Base-by-base conservation (phyloP, 2,329 filamentous ascomycete genomes). In the Intubia oerlemansii region DNA sequence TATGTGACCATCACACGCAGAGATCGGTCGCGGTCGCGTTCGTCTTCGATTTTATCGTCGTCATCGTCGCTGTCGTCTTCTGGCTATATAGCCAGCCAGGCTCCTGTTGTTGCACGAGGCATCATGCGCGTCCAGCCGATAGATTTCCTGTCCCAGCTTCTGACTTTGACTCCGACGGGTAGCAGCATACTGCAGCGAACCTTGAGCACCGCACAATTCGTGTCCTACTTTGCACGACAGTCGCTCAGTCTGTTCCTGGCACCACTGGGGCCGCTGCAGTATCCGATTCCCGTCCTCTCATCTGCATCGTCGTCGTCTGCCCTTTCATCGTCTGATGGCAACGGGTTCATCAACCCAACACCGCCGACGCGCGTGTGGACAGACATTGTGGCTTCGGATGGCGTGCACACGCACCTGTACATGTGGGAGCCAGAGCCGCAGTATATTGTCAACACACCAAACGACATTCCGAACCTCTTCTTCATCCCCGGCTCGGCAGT, bases 401-500 rank as follows among this genome's bases (percentile, higher is more conserved):
- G 55, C 8, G 54, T 70, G 3, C 43, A 48, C 30, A 60, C 64
- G 0, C 51, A 51, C 7, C 44, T 73, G 40, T 55, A 67, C 39
- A 52, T 67, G 39, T 73, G 63, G 62, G 57, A 67, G 36, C 56
- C 66, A 4, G 52, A 50, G 1, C 54, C 66, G 3, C 54, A 51
- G 2, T 43, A 52, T 17, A 17, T 37, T 7, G 42, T 48, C 2
- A 20, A 7, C 19, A 17, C n/a, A 14, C 14, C 13, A 22, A 36
- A 41, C 2, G 42, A 39, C 2, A 40, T 51, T 7, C 54, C 54
- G 40, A 62, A 62, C 34, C 46, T 74, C 5, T 57, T 74, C 34
- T 58, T 74, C 53, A 54, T 74, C 25, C 66, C 67, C 0, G 69
- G 68, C 13, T 66, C 66, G 0, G 54, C 62, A 1, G 67, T 74